Evolutionary conservation across 176 grass and related monocot species (phyloP).

Genomic region (Saccharum officinarum): DNA sequence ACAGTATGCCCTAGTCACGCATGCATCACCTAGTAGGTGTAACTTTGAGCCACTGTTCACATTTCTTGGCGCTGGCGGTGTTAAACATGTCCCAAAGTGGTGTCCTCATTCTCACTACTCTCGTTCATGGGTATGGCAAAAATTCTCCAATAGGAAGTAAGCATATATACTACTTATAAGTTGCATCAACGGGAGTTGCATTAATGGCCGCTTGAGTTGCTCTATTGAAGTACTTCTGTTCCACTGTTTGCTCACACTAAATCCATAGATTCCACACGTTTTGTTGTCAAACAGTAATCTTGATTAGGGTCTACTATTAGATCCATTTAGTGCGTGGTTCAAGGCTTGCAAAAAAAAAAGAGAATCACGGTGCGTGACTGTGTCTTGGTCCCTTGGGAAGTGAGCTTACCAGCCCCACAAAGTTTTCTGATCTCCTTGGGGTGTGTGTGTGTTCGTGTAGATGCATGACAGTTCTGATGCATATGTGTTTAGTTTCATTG

Average conservation of each 20-base stretch:
- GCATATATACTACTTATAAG: not conserved
- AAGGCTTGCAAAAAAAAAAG: not conserved
- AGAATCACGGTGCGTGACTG: not conserved
- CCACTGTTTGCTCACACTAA: constrained; percentile 15
- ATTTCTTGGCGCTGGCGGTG: not conserved
- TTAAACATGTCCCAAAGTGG: constrained; percentile 32
- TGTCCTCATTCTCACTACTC: constrained; percentile 11
- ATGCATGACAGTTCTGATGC: constrained; percentile 44
- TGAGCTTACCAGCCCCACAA: constrained; percentile 52
- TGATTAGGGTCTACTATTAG: not conserved
- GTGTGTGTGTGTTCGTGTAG: constrained; percentile 48
- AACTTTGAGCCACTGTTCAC: constrained; percentile 39
- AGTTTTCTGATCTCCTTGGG: constrained; percentile 54
- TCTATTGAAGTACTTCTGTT: not conserved
- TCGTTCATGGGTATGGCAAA: constrained; percentile 43
- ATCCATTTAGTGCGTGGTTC: not conserved
- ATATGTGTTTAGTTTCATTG: too few species aligned
- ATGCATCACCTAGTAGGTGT: constrained; percentile 23
- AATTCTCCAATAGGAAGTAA: constrained; percentile 39
- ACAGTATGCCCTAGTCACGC: not conserved
- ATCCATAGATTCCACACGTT: not conserved
- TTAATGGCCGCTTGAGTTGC: constrained; percentile 35
- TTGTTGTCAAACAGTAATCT: not conserved
- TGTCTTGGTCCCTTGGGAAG: constrained; percentile 38
- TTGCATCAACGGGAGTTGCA: constrained; percentile 46